Base-by-base conservation (phyloP, 164 flowering plant species). In the Cinnamomum micranthum region DNA sequence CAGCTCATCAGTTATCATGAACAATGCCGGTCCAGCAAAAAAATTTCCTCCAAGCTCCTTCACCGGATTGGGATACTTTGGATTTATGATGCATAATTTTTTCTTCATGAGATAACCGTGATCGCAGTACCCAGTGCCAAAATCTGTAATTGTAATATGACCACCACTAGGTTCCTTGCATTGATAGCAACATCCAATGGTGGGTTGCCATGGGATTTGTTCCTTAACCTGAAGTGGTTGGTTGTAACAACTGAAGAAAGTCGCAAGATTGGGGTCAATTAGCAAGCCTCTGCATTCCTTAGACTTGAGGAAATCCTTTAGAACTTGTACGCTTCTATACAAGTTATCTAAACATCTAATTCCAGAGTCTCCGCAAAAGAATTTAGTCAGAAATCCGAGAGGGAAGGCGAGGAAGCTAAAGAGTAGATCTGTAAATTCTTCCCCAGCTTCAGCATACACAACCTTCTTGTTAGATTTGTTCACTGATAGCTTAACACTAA, bases 181-280 rank as follows among this genome's bases (percentile, higher is more conserved):
- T 14, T 9, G 12, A 19, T 14, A 1, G 28, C 27, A 66, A 14
- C 2, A 14, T 6, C 7, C 2, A 0, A 41, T 1, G 52, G 27
- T n/a, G 27, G 27, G 27, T 1, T 63, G 66, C n/a, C 11, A 2
- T 31, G 25, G 23, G 28, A 6, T 2, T 35, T 33, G 31, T 47
- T 67, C 47, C 20, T n/a, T 35, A 31, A 67, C 14, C 20, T 6
- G 35, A 9, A 67, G 6, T 27, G 28, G 22, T 19, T 67, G 69
- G 47, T 28, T 67, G 6, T 31, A 13, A 31, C 69, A 31, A 19
- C 69, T 41, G 13, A 19, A 25, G 23, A 24, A 51, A 9, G 51
- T 27, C 0, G 78, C 33, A 19, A 82, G 59, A 63, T 77, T 70
- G 27, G 80, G 80, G 50, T n/a, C 51, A 20, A 69, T 17, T n/a